Evolutionary conservation across 2,329 filamentous ascomycete species (phyloP), one percentile per base, ranked within the genome.

Genomic region (Aspergillus tubingensis): DNA sequence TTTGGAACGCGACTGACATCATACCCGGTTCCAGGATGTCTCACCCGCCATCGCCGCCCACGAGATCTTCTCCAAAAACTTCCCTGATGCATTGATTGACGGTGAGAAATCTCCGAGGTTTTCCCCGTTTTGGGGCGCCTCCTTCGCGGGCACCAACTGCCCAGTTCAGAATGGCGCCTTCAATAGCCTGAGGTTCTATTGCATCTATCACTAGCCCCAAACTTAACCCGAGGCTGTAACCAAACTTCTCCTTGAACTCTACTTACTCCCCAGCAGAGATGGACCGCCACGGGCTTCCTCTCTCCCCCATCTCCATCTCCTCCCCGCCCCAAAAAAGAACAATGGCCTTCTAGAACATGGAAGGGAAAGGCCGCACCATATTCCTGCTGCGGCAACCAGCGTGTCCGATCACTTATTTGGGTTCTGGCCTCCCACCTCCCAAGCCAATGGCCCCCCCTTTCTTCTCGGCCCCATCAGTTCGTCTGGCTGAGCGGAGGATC

Each of bases 181-280:
- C 63, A 62, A 67, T 67, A 67, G 66, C 60, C 32, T 57, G 43
- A 23, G 44, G 54, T 55, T 65, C 57, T 59, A 64, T 65, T 59
- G 43, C 38, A 65, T 62, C 52, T 17, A 25, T 54, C 54, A 44
- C 60, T 62, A 54, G 52, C 51, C 47, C 48, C 39, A 53, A 43
- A 32, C 25, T 55, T 44, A 55, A 48, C 44, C 44, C 13, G 21
- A 49, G 23, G 8, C 10, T 27, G 44, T 49, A 49, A 27, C 21
- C 44, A 23, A 32, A 36, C 32, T 36, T 5, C 44, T 48, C 13
- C 47, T 49, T 19, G 27, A 47, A 25, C 23, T 41, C 23, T 27
- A 38, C 32, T 27, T 17, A 38, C 32, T 27, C 32, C 5, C 25
- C 32, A 8, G n/a, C 21, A 27, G 27, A 32, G 11, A 17, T 21